These are phyloP conservation scores for Tetrapisispora pingtungensis DNA, from an alignment of 805 yeast genomes.

Conservation along the genomic window DNA sequence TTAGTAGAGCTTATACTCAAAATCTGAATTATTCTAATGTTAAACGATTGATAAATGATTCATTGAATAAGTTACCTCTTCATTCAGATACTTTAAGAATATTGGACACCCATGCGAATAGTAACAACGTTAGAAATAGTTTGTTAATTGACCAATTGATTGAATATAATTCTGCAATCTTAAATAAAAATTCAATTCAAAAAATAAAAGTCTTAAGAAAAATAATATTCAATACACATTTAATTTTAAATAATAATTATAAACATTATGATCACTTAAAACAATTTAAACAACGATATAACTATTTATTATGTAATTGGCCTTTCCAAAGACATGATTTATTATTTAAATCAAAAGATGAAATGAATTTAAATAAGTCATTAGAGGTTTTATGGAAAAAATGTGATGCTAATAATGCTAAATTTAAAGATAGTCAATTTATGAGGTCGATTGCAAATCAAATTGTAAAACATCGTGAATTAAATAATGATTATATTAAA, in stretches of 20 bases:
- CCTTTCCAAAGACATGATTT: constrained; percentile 4
- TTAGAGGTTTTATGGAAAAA: not conserved
- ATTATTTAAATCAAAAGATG: not conserved
- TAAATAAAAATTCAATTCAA: not conserved
- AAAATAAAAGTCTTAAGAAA: not conserved
- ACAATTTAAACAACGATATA: not conserved
- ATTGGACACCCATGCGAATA: not conserved
- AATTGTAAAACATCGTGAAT: not conserved
- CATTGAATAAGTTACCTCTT: not conserved
- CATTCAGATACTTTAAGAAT: not conserved
- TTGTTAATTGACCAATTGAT: not conserved
- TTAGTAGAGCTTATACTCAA: not conserved
- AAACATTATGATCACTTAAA: constrained; percentile 2
- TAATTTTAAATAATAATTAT: not conserved
- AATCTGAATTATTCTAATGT: not conserved
- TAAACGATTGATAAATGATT: not conserved
- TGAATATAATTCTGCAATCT: not conserved
- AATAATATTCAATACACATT: constrained; percentile 1
- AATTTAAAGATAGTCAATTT: not conserved
- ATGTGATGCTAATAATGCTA: not conserved
- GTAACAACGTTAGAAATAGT: not conserved
- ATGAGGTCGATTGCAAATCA: not conserved
- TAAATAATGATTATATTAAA: not conserved
- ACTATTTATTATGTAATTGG: constrained; percentile 2
- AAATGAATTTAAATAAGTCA: not conserved